Evolutionary conservation across 108 stramenopile species (phyloP), one percentile per base, ranked within the genome.

Genomic region (Discostella stelligeroides): DNA sequence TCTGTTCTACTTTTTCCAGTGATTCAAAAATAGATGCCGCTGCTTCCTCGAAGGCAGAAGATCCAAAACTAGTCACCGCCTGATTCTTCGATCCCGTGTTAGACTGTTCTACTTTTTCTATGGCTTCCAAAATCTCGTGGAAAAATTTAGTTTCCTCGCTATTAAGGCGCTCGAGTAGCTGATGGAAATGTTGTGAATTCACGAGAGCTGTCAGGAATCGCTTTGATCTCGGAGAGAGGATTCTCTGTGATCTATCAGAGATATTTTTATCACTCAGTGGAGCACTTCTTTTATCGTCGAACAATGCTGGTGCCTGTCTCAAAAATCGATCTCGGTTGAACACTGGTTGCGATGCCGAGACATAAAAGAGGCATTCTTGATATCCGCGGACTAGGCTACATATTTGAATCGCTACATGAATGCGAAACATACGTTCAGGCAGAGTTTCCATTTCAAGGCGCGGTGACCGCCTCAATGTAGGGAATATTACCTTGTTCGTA

Each of bases 261-360:
- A 42, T 47, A 38, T 61, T 66, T 11, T 21, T 60, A 23, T 70
- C 60, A 20, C 60, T 62, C n/a, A 78, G 69, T 24, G 69, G 72
- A 24, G 75, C 51, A 15, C 71, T 72, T 24, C 76, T 47, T 29
- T 80, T 83, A 10, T 92, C 91, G 68, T 92, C 91, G 54, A 86
- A 92, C 28, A 92, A 55, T 23, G 89, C 88, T 4, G 93, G 93
- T 18, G 93, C 85, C 55, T 66, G 82, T 63, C 91, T 73, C 40
- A 95, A 66, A 66, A 95, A 95, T 58, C 88, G 83, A 57, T 95
- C 93, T 46, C 91, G 61, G 51, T 95, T 90, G 57, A 95, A 95
- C 15, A 92, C 88, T 15, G 90, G 88, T 55, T 89, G 85, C n/a
- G 74, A 79, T 7, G 85, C 75, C 4, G 88, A 85, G 1, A 84